These are phyloP conservation scores for Cladophialophora immunda DNA, from an alignment of 2,329 filamentous ascomycete species.

Conservation along the genomic window DNA sequence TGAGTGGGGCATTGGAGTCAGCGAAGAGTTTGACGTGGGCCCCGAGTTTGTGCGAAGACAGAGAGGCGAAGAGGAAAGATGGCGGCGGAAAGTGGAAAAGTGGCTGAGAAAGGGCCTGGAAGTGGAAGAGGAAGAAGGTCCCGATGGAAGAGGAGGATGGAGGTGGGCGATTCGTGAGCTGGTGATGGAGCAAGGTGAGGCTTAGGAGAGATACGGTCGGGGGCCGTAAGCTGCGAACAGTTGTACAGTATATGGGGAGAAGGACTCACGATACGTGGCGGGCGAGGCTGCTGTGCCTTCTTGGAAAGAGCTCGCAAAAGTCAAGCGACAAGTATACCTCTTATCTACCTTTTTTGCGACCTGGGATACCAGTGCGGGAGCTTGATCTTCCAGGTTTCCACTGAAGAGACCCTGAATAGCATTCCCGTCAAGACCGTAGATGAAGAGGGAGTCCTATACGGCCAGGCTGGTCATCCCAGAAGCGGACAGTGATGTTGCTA, in stretches of 20 bases:
- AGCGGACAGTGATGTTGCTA: not conserved
- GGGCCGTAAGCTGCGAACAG: not conserved
- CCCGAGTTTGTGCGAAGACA: conserved; percentile 92
- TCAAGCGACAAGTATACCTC: not conserved
- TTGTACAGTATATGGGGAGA: conserved; percentile 6
- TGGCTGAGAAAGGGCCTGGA: conserved; percentile 69
- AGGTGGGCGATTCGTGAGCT: conserved; percentile 66
- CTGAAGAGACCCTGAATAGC: not conserved
- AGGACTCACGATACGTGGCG: conserved; percentile 1
- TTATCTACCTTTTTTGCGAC: not conserved
- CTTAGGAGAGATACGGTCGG: conserved; percentile 1
- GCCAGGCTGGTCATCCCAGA: not conserved
- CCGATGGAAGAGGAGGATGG: conserved; percentile 67
- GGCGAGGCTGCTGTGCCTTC: not conserved
- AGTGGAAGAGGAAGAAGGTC: conserved; percentile 57
- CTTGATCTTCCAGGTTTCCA: not conserved
- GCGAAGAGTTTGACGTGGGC: conserved; percentile 97
- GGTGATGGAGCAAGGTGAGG: conserved; percentile 32
- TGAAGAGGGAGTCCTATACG: not conserved
- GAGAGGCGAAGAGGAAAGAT: conserved; percentile 88
- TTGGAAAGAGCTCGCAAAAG: not conserved
- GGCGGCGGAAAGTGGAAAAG: conserved; percentile 84
- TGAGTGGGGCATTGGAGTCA: conserved; percentile 87
- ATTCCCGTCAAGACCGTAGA: not conserved
- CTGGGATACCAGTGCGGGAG: not conserved